Conservation (phyloP, 768 basidiomycete genomes). For the Calocybe cyanea region DNA sequence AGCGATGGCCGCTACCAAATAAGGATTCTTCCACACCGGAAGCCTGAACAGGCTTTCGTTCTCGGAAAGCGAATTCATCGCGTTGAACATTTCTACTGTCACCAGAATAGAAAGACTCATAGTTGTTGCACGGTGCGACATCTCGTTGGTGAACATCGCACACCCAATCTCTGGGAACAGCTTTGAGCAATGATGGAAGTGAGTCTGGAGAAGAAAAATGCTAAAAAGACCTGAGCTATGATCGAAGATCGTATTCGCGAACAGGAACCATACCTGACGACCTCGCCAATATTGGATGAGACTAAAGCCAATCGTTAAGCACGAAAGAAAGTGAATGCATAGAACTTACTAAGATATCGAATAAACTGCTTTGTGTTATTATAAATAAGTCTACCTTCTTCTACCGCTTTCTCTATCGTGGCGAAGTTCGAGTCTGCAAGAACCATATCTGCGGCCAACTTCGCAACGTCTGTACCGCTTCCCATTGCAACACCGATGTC, state of each 20-base stretch:
- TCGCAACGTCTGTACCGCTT: constrained; percentile 97
- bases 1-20: constrained; percentile 83
- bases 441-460: constrained; percentile 97
- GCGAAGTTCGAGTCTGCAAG: constrained; percentile 96
- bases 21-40: constrained; percentile 93
- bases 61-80: constrained; percentile 97
- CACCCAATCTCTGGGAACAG: constrained; percentile 91
- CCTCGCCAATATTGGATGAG: constrained; percentile 97
- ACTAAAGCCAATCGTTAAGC: constrained; percentile 35
- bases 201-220: constrained; percentile 89
- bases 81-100: constrained; percentile 96
- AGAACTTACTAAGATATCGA: constrained; percentile 84
- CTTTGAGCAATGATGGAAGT: constrained; percentile 90
- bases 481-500: constrained; percentile 99
- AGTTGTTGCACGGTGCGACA: constrained; percentile 87
- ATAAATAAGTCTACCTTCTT: constrained; percentile 96
- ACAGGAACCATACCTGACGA: constrained; percentile 54
- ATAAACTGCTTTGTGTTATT: constrained; percentile 99
- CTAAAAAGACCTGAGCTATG: constrained; percentile 29
- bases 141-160: constrained; percentile 88
- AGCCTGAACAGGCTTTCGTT: constrained; percentile 89
- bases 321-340: constrained; percentile 4
- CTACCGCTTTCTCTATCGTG: constrained; percentile 93
- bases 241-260: constrained; percentile 19
- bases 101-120: constrained; percentile 97